phyloP scores from a whole-genome alignment of 2,329 filamentous ascomycete species.

The Neofusicoccum ribis region DNA sequence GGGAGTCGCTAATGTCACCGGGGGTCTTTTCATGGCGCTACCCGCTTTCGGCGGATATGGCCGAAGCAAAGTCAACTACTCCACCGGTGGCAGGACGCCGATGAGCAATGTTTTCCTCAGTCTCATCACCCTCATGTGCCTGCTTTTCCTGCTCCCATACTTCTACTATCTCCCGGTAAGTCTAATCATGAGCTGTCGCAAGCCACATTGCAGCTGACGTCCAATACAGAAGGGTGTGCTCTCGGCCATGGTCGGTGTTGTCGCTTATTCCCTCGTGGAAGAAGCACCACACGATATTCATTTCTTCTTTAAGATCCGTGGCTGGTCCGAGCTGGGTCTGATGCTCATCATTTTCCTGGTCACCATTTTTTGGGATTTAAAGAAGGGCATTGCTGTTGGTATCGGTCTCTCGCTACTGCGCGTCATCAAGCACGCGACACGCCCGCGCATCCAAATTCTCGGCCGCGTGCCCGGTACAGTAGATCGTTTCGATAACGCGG shows the following conservation, averaged over 20 bases:
- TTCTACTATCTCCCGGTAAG: conserved; percentile 94
- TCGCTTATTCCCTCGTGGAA: conserved; percentile 91
- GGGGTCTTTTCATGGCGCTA: conserved; percentile 86
- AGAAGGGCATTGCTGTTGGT: conserved; percentile 89
- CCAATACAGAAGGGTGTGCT: conserved; percentile 78
- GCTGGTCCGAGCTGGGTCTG: conserved; percentile 80
- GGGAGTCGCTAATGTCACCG: conserved; percentile 86
- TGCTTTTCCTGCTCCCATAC: conserved; percentile 81
- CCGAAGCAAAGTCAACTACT: conserved; percentile 90
- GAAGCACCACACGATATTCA: conserved; percentile 89
- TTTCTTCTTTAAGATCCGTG: conserved; percentile 84
- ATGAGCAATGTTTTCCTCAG: conserved; percentile 91
- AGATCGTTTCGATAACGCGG: conserved; percentile 82
- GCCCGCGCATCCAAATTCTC: conserved; percentile 92
- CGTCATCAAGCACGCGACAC: conserved; percentile 85
- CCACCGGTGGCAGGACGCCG: conserved; percentile 86
- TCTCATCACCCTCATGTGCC: conserved; percentile 76
- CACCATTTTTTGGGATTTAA: conserved; percentile 93
- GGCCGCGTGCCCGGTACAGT: conserved; percentile 79
- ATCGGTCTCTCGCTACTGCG: conserved; percentile 88
- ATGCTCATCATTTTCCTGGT: conserved; percentile 89
- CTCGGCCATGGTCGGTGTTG: conserved; percentile 90
- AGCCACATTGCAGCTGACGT: background rate
- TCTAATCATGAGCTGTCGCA: conserved; percentile 24
- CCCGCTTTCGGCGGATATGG: conserved; percentile 96